Evolutionary conservation across 2,329 filamentous ascomycete species (phyloP), one percentile per base, ranked within the genome.

Genomic region (Aspergillus fijiensis): DNA sequence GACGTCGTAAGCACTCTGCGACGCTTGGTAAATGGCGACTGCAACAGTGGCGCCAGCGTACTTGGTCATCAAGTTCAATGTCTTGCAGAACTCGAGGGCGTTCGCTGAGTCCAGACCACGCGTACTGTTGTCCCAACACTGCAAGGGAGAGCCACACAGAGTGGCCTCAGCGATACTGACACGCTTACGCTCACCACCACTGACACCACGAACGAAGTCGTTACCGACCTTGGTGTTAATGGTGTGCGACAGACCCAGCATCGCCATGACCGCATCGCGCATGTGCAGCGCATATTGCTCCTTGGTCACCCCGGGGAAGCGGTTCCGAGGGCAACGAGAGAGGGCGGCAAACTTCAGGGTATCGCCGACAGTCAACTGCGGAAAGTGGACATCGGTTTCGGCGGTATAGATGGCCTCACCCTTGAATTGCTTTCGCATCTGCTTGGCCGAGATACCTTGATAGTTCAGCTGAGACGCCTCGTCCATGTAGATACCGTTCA

Each of bases 371-470:
- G 85, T 87, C 68, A 95, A 77, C 77, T 86, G 84, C 19, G 89
- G 88, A 70, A 92, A 91, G 75, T 92, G 89, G 4, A 89, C 86
- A 72, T 96, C 92, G 39, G 91, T 88, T 74, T 95, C 91, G 60
- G 90, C 90, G 0, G 90, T 93, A 77, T 95, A 95, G 73, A 95
- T 93, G 63, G 90, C 90, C 76, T 96, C 91, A 65, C 91, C 91
- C 29, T 90, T 87, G 78, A 94, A 92, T 19, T 82, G 81, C 11
- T 85, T 65, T 25, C 59, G 60, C 89, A 95, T 94, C 71, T 91
- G 64, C 60, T 74, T 70, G 50, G 71, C 70, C 4, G 74, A 69
- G 49, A 76, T 75, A 67, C 77, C 78, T 65, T 95, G 89, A 72
- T 96, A 96, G 78, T 96, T 95, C 74, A 96, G 85, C 60, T 90